These are phyloP conservation scores for Alternaria gansuensis DNA, from an alignment of 2,329 filamentous ascomycete species.

Conservation along the genomic window DNA sequence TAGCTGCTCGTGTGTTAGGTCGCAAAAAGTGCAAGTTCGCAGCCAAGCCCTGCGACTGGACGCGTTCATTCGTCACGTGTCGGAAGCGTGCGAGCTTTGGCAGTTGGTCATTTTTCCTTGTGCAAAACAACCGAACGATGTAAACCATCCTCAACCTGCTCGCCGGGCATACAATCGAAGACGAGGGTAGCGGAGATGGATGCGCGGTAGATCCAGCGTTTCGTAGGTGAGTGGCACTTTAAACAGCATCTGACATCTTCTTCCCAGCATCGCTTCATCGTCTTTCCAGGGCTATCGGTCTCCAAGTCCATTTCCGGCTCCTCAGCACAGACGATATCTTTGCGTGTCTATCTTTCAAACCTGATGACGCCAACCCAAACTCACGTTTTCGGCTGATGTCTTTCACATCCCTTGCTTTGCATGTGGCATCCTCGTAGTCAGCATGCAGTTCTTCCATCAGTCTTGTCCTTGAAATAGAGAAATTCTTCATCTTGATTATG, in stretches of 20 bases:
- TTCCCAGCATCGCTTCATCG: not conserved
- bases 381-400: conserved; percentile 10
- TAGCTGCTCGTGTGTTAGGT: conserved; percentile 19
- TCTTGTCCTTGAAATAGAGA: conserved; percentile 16
- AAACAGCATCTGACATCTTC: not conserved
- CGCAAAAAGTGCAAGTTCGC: conserved; percentile 43
- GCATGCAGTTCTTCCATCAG: conserved; percentile 18
- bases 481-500: conserved; percentile 40
- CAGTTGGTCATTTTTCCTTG: conserved; percentile 3
- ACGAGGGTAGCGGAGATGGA: not conserved
- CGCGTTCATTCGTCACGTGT: conserved; percentile 26
- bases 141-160: not conserved
- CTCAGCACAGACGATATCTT: not conserved
- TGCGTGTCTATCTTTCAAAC: not conserved
- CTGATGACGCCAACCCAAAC: not conserved
- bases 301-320: not conserved
- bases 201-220: conserved; percentile 4
- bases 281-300: not conserved
- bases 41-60: conserved; percentile 30
- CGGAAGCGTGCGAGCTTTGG: conserved; percentile 6
- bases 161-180: not conserved
- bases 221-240: not conserved
- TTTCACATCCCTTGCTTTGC: conserved; percentile 10
- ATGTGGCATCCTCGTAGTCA: conserved; percentile 19
- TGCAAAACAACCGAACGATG: conserved; percentile 9